These are phyloP conservation scores for Evernia prunastri DNA, from an alignment of 495 filamentous ascomycete genomes.

Conservation along the genomic window DNA sequence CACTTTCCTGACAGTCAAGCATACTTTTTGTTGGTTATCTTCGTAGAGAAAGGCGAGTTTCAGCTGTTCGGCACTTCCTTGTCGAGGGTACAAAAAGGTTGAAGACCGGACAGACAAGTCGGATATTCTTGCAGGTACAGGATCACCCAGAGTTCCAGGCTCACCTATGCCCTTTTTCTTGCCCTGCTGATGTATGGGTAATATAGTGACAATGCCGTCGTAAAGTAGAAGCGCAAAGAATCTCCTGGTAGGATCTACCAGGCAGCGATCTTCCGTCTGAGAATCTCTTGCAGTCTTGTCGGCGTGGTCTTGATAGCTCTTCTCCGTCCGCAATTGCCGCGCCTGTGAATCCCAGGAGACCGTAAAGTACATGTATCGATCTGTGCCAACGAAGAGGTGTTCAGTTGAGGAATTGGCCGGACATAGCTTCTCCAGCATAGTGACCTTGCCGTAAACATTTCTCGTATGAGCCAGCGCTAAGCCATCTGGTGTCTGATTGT, in stretches of 20 bases:
- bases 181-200: constrained; percentile 60
- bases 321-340: constrained; percentile 59
- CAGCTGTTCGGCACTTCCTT: constrained; percentile 48
- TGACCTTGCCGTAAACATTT: constrained; percentile 72
- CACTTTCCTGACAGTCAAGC: constrained; percentile 54
- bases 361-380: constrained; percentile 84
- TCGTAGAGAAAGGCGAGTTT: constrained; percentile 81
- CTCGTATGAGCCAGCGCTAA: constrained; percentile 56
- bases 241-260: constrained; percentile 73
- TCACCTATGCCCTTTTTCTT: constrained; percentile 45
- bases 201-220: constrained; percentile 75
- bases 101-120: constrained; percentile 82
- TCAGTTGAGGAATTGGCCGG: constrained; percentile 69
- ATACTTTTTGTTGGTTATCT: constrained; percentile 56
- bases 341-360: constrained; percentile 67
- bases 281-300: constrained; percentile 76
- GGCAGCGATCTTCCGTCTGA: constrained; percentile 65
- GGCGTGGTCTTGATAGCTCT: constrained; percentile 62
- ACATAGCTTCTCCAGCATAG: constrained; percentile 74
- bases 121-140: constrained; percentile 66
- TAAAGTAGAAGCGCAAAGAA: constrained; percentile 84
- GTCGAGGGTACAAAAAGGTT: constrained; percentile 69
- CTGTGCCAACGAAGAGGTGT: constrained; percentile 87
- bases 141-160: constrained; percentile 57
- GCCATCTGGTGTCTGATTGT: constrained; percentile 52